phyloP scores from a whole-genome alignment of 305 asterid genomes.

The Andrographis paniculata region DNA sequence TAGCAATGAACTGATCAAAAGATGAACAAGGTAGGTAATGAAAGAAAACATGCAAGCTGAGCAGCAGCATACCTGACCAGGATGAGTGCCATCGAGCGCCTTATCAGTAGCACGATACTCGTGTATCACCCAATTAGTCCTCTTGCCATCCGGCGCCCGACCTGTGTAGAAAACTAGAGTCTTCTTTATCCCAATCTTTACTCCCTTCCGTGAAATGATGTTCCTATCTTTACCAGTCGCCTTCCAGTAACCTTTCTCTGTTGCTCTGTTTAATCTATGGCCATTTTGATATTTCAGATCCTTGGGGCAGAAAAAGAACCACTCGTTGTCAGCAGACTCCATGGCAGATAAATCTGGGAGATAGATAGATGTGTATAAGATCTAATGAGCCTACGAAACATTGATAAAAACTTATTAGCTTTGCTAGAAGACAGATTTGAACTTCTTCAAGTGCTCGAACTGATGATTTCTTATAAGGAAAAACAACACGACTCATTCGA shows the following conservation, averaged over 20 bases:
- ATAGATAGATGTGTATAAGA: constrained; percentile 4
- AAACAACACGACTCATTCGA: too few relatives aligned
- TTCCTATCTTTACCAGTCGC: constrained; percentile 93
- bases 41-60: background rate
- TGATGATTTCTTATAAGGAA: too few relatives aligned
- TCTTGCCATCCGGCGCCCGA: constrained; percentile 93
- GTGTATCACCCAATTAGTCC: constrained; percentile 91
- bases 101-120: constrained; percentile 89
- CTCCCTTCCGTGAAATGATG: constrained; percentile 56
- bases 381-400: background rate
- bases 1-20: background rate
- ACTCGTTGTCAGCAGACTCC: constrained; percentile 70
- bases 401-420: too few relatives aligned
- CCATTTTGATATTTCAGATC: constrained; percentile 94
- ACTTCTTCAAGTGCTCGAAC: too few relatives aligned
- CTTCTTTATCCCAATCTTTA: constrained; percentile 83
- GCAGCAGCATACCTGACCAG: constrained; percentile 74
- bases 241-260: constrained; percentile 87
- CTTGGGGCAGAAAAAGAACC: constrained; percentile 99
- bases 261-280: constrained; percentile 86
- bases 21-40: background rate
- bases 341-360: constrained; percentile 77
- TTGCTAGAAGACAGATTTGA: too few relatives aligned
- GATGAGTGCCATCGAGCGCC: constrained; percentile 81
- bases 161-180: constrained; percentile 84